Evolutionary conservation across 768 basidiomycete species (phyloP), one percentile per base, ranked within the genome.

Genomic region (Agrocybe pediades): DNA sequence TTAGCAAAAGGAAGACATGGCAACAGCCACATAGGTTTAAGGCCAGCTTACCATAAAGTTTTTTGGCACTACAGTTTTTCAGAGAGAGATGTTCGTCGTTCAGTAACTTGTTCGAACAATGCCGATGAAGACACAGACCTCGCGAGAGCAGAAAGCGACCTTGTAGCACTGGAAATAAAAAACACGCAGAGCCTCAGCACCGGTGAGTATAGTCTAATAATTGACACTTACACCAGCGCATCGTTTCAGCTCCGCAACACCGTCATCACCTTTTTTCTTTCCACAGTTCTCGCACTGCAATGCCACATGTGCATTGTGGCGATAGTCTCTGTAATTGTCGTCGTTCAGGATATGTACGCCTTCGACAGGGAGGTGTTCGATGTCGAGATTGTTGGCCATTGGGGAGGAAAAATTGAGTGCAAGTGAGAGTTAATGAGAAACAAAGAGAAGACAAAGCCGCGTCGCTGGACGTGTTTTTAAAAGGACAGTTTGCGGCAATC

Each of bases 111-210:
- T 15, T 39, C 29, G 8, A 26, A 2, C 43, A 24, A 1, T 6
- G 13, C 15, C 15, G 21, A 17, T 15, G 21, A 39, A 2, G 0
- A 13, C 26, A 33, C 50, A 21, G 0, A 56, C 49, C 41, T 56
- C 49, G 23, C 24, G 46, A 7, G 55, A 56, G 40, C 49, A 51
- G 23, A 56, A 56, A 6, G 36, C 55, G 29, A 56, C 39, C 2
- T 41, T 40, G 40, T 26, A 51, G n/a, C 55, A 56, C 55, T 51
- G 13, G n/a, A n/a, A n/a, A n/a, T n/a, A n/a, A 26, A 30, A 23
- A 21, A 21, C 5, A 40, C 19, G 9, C 6, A 30, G 16, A 15
- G 1, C 29, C 9, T 29, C 40, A 17, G 19, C 3, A 26, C 21
- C 2, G 30, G 9, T 8, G 6, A 21, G 7, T 43, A 24, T 9